Conservation (phyloP, 768 basidiomycete species). For the Kondoa subrosea region DNA sequence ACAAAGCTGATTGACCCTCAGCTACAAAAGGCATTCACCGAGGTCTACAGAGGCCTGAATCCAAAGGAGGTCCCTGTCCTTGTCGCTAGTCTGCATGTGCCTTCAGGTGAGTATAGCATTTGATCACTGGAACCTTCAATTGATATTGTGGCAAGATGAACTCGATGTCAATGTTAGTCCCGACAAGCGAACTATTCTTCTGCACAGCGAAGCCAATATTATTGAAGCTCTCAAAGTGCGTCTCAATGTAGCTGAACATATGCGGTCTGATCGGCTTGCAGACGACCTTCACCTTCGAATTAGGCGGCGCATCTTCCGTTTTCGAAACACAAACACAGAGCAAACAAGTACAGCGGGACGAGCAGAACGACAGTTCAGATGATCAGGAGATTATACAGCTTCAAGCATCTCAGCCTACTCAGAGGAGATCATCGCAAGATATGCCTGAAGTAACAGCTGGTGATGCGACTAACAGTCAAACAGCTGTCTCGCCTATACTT, state of each 20-base stretch:
- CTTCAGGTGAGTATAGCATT: conserved; percentile 44
- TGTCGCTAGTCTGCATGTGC: conserved; percentile 64
- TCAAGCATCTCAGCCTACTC: too few species aligned
- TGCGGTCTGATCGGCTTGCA: neutral
- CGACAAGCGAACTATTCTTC: conserved; percentile 84
- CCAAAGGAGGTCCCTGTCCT: conserved; percentile 59
- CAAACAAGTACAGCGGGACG: too few species aligned
- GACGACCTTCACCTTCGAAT: neutral
- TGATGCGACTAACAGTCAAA: too few species aligned
- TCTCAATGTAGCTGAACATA: neutral
- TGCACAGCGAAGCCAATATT: conserved; percentile 71
- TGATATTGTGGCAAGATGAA: conserved; percentile 39
- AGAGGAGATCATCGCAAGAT: too few species aligned
- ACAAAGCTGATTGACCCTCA: neutral
- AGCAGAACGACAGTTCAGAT: too few species aligned
- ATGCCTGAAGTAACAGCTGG: too few species aligned
- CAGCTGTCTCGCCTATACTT: too few species aligned
- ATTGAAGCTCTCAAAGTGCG: conserved; percentile 49
- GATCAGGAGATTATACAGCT: too few species aligned
- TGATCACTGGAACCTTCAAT: neutral
- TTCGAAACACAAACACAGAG: neutral
- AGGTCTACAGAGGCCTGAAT: conserved; percentile 74
- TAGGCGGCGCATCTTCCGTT: neutral
- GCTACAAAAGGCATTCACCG: conserved; percentile 57
- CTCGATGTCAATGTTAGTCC: conserved; percentile 92